These are phyloP conservation scores for Mucor racemosus DNA, from an alignment of 371 early-diverging fungal species.

Conservation along the genomic window DNA sequence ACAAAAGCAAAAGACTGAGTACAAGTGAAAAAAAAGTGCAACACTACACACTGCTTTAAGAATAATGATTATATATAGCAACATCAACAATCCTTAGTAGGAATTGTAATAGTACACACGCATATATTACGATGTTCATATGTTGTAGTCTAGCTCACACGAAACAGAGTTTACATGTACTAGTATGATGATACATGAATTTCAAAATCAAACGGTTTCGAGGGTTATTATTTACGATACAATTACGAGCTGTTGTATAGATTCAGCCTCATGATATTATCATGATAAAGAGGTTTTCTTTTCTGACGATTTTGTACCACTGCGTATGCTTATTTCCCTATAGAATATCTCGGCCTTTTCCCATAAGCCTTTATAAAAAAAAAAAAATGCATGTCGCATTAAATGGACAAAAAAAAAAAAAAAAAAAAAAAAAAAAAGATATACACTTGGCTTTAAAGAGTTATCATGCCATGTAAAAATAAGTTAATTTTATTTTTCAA, in stretches of 20 bases:
- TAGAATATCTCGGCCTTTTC: too few relatives aligned
- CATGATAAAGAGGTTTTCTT: background rate
- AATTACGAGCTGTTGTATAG: background rate
- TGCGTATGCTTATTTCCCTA: background rate
- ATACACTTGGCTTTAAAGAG: too few relatives aligned
- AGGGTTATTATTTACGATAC: background rate
- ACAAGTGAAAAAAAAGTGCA: background rate
- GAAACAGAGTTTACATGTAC: background rate
- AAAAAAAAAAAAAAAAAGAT: too few relatives aligned
- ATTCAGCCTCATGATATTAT: background rate
- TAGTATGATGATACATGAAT: too few relatives aligned
- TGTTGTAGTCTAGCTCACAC: background rate
- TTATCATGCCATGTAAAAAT: too few relatives aligned
- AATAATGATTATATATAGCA: background rate
- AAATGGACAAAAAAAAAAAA: too few relatives aligned
- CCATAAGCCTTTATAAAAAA: too few relatives aligned
- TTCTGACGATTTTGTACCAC: background rate
- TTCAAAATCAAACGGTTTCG: background rate
- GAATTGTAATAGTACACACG: too few relatives aligned
- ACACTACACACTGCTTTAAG: background rate
- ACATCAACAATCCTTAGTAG: too few relatives aligned
- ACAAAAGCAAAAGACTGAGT: background rate
- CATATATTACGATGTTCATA: too few relatives aligned
- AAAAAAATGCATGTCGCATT: too few relatives aligned
- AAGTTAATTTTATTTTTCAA: too few relatives aligned